These are phyloP conservation scores for Allium fistulosum DNA, from an alignment of 106 monocot species.

Conservation along the genomic window DNA sequence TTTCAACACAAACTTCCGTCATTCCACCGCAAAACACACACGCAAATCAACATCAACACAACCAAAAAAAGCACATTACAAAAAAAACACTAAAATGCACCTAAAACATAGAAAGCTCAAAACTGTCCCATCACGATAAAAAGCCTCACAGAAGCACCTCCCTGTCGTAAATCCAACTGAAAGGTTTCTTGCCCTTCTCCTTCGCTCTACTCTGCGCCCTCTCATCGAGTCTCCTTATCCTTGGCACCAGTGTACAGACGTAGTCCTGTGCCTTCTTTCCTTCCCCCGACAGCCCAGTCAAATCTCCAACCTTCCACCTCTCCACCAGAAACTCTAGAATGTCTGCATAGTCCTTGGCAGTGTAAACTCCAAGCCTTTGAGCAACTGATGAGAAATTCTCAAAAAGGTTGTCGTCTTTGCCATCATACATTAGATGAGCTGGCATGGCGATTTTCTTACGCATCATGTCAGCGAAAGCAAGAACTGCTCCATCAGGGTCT, in stretches of 20 bases:
- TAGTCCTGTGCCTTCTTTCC: constrained; percentile 27
- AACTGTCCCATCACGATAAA: no score
- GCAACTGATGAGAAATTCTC: constrained; percentile 49
- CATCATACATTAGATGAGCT: constrained; percentile 56
- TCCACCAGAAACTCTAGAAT: constrained; percentile 49
- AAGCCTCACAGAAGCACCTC: constrained; percentile 13
- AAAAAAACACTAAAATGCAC: no score
- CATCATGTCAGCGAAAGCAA: constrained; percentile 62
- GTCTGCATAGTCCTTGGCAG: constrained; percentile 55
- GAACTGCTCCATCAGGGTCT: constrained; percentile 44
- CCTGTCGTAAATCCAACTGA: constrained; percentile 23
- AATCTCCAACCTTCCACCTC: constrained; percentile 41
- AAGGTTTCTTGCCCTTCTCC: not conserved
- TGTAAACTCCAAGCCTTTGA: constrained; percentile 44
- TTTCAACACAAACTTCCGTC: no score
- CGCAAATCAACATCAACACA: no score
- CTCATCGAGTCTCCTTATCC: constrained; percentile 22
- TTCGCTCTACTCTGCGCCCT: constrained; percentile 23
- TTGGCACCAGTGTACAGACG: constrained; percentile 20
- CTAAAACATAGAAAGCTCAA: no score
- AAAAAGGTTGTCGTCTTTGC: constrained; percentile 38
- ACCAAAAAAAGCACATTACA: no score
- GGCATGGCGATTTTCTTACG: constrained; percentile 64
- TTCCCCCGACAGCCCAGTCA: constrained; percentile 24
- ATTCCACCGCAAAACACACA: no score